Evolutionary conservation across 164 flowering plant genomes (phyloP).

Genomic region (Santalum album): DNA sequence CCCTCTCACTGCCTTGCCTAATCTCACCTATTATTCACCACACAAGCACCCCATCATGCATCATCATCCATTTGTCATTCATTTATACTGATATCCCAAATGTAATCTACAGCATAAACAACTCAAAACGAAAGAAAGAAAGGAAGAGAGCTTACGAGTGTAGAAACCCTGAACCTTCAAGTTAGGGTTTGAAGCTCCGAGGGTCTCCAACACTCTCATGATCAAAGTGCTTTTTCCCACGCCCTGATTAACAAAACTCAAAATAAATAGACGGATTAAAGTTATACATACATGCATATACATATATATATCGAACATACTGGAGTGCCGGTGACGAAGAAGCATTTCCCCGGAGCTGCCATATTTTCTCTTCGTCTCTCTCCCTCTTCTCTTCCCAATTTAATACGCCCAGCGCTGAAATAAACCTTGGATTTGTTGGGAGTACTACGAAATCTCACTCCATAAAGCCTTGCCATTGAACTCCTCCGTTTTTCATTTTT

Average conservation of each 20-base stretch:
- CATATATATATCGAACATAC: conserved; percentile 15
- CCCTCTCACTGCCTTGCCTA: conserved; percentile 63
- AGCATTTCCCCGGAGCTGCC: conserved; percentile 46
- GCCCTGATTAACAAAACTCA: conserved; percentile 32
- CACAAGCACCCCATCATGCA: not conserved
- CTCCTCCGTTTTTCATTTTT: too few relatives aligned
- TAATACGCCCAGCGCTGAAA: too few relatives aligned
- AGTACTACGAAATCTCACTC: too few relatives aligned
- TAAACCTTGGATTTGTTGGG: too few relatives aligned
- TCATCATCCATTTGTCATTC: too few relatives aligned
- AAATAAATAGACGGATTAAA: not conserved
- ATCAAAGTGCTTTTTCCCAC: conserved; percentile 78
- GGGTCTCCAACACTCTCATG: conserved; percentile 46
- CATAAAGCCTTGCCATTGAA: too few relatives aligned
- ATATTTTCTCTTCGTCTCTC: conserved; percentile 9
- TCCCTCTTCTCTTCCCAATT: not conserved
- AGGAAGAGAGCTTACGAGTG: conserved; percentile 36
- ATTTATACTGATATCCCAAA: not conserved
- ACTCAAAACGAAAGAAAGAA: not conserved
- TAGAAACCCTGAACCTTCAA: conserved; percentile 72
- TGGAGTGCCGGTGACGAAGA: conserved; percentile 59
- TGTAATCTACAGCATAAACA: not conserved
- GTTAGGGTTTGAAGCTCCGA: conserved; percentile 46
- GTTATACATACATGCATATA: not conserved
- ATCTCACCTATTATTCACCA: conserved; percentile 47